A percentile compares a stretch with the other conserved stretches of the same genome.
phyloP scores from a whole-genome alignment of 306 rosid species.

The Chamaecrista fasciculata region DNA sequence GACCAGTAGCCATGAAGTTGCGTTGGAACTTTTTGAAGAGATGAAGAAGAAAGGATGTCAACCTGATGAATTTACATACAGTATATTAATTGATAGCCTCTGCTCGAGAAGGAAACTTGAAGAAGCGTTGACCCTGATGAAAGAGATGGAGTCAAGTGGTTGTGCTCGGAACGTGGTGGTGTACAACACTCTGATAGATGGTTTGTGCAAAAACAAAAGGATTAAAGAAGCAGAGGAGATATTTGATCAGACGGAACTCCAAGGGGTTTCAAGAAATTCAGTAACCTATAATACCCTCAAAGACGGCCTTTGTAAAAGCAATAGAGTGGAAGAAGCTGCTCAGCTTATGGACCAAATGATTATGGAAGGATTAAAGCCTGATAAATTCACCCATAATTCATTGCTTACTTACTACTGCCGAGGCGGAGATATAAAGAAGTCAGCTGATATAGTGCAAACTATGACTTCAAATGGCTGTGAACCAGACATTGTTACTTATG shows the following conservation, averaged over 20 bases:
- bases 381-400: slow-evolving; percentile 86
- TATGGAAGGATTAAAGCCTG: slow-evolving; percentile 87
- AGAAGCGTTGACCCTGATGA: slow-evolving; percentile 63
- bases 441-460: slow-evolving; percentile 81
- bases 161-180: slow-evolving; percentile 75
- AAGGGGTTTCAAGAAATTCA: slow-evolving; percentile 79
- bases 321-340: slow-evolving; percentile 82
- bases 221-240: slow-evolving; percentile 81
- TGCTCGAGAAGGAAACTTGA: slow-evolving; percentile 58
- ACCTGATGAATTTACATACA: slow-evolving; percentile 86
- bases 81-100: slow-evolving; percentile 66
- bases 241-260: slow-evolving; percentile 93
- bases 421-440: slow-evolving; percentile 72
- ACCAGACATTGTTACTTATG: slow-evolving; percentile 84
- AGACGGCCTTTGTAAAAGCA: slow-evolving; percentile 74
- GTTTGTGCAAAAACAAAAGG: slow-evolving; percentile 77
- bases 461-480: slow-evolving; percentile 81
- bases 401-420: slow-evolving; percentile 73
- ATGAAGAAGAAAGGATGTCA: slow-evolving; percentile 71
- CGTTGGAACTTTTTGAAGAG: too few species aligned
- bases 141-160: slow-evolving; percentile 79
- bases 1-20: too few species aligned
- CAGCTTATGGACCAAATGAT: slow-evolving; percentile 96
- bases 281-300: slow-evolving; percentile 82
- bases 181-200: slow-evolving; percentile 79